These are phyloP conservation scores for Talaromyces sp. DNA, from an alignment of 2,329 filamentous ascomycete genomes.

Conservation along the genomic window DNA sequence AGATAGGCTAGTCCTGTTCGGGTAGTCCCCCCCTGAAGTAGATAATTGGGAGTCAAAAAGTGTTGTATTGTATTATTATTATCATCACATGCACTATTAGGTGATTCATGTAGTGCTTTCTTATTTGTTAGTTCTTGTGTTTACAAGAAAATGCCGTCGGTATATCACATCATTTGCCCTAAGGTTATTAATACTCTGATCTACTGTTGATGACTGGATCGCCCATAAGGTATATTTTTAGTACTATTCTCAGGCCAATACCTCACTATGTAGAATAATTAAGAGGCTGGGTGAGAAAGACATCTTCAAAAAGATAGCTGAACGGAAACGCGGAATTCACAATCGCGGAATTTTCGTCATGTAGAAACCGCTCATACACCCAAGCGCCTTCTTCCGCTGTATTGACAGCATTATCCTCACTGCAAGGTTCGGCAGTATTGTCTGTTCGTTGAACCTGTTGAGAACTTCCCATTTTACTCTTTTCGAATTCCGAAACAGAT, in stretches of 20 bases:
- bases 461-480: not conserved
- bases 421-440: not conserved
- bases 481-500: not conserved
- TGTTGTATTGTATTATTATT: not conserved
- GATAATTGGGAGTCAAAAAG: not conserved
- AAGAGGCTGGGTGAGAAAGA: slow-evolving; percentile 2
- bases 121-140: not conserved
- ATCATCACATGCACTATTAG: no score
- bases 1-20: not conserved
- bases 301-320: slow-evolving; percentile 12
- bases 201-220: not conserved
- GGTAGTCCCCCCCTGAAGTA: not conserved
- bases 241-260: not conserved
- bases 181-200: not conserved
- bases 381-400: not conserved
- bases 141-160: not conserved
- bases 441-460: not conserved
- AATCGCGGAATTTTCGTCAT: slow-evolving; percentile 5
- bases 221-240: not conserved
- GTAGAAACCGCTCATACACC: slow-evolving; percentile 7
- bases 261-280: not conserved
- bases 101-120: not conserved
- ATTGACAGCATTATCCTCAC: not conserved
- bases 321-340: slow-evolving; percentile 13
- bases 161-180: not conserved